Percentiles rank a stretch among this genome's conserved stretches.
These are phyloP conservation scores for Colletotrichum sp. DNA, from an alignment of 2,329 filamentous ascomycete species.

Conservation along the genomic window DNA sequence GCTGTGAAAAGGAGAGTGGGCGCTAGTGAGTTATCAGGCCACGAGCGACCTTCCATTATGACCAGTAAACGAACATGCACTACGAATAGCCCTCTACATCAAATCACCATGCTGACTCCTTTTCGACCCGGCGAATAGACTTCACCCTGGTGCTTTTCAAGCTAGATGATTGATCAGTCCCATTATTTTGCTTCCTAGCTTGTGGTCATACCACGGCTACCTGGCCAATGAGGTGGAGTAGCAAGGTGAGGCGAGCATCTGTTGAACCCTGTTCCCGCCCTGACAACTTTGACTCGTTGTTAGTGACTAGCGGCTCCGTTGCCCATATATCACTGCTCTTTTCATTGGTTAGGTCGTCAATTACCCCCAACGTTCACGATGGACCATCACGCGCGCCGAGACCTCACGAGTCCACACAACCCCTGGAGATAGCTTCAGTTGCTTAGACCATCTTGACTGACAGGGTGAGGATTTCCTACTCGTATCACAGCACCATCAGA, in stretches of 20 bases:
- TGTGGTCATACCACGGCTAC: background rate
- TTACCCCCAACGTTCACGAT: background rate
- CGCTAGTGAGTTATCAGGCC: background rate
- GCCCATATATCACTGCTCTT: background rate
- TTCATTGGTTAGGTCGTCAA: background rate
- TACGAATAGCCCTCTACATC: background rate
- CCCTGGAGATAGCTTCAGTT: background rate
- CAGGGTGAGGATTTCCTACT: background rate
- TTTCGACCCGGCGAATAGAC: background rate
- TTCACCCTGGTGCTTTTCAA: background rate
- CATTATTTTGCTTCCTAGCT: background rate
- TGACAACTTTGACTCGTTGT: background rate
- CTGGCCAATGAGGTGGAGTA: background rate
- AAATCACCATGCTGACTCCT: background rate
- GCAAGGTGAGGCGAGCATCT: background rate
- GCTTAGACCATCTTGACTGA: background rate
- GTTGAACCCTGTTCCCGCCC: background rate
- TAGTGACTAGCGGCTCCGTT: background rate
- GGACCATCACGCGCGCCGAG: background rate
- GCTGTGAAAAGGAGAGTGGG: background rate
- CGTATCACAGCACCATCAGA: background rate
- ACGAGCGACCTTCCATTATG: background rate
- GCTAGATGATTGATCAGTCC: background rate
- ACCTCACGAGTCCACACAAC: background rate
- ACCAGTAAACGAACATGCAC: background rate